Evolutionary conservation across 1,139 yeast genomes (phyloP), one percentile per base, ranked within the genome.

Genomic region (Debaryomycetaceae sp.): DNA sequence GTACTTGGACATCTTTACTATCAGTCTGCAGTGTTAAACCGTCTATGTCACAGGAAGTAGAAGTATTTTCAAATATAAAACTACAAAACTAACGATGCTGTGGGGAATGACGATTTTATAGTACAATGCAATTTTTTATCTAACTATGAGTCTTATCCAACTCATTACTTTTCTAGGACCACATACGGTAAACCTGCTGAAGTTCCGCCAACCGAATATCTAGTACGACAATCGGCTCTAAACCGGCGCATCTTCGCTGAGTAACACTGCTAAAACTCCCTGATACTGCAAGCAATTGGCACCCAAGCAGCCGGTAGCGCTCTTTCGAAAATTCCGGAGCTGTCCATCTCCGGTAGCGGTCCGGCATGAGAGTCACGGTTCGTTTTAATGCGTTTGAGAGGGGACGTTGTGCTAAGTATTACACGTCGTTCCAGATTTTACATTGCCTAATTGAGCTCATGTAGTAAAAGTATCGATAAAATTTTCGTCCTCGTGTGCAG

Each of bases 371-470:
- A 17, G 20, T 17, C 20, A 17, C 20, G 20, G 4, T 17, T 17
- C 20, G 20, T 17, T 17, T 17, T 2, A 2, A 17, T 17, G 20
- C 20, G 20, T 17, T 17, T 4, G 20, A 17, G 20, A 17, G 20
- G 20, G 4, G 20, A 6, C 20, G 7, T 20, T 23, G 38, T 37
- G 38, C 35, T 36, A 13, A n/a, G 11, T 17, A 20, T 34, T 43
- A 38, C 46, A 38, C 45, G 29, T 39, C 51, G 43, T 48, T 45
- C 43, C 46, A 47, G 64, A 45, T 40, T 53, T 61, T 64, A 65
- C 68, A 59, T 60, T 63, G 48, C 69, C 69, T 65, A 63, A 53
- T 62, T 54, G 69, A 66, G 65, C 58, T 49, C 56, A 58, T 55
- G 56, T 48, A 62, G 69, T 51, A 60, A 60, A 52, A 52, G 48